Conservation (phyloP, 805 yeast genomes). For the Yarrowia divulgata region DNA sequence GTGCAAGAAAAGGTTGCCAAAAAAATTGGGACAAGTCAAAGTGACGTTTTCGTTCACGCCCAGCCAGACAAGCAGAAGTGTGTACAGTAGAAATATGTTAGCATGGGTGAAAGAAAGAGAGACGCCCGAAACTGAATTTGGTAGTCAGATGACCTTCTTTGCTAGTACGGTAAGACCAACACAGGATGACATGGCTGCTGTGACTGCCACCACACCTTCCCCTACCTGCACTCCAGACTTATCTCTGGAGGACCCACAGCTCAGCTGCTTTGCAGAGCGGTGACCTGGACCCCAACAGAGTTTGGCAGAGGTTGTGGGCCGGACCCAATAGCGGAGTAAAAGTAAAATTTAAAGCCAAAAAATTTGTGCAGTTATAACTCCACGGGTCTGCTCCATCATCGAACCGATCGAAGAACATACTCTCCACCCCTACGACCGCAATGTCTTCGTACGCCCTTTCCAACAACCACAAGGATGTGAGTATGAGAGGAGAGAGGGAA, state of each 20-base stretch:
- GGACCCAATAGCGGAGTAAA: conserved; percentile 20
- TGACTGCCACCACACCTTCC: too few relatives aligned
- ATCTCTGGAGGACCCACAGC: conserved; percentile 29
- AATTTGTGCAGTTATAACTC: conserved; percentile 37
- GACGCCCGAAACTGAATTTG: too few relatives aligned
- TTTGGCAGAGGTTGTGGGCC: not conserved
- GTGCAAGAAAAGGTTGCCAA: too few relatives aligned
- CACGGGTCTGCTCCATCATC: conserved; percentile 19
- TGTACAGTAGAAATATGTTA: not conserved
- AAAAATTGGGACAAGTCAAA: conserved; percentile 21
- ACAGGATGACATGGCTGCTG: too few relatives aligned
- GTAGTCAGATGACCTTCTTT: too few relatives aligned
- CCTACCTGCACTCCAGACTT: conserved; percentile 20
- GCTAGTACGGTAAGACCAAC: too few relatives aligned
- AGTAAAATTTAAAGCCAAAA: conserved; percentile 31
- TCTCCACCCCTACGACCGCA: not conserved
- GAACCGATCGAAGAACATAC: not conserved
- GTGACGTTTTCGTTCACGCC: conserved; percentile 28
- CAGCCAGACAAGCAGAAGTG: not conserved
- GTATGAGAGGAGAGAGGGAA: conserved; percentile 18
- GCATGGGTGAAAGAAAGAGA: not conserved
- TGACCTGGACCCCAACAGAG: conserved; percentile 38
- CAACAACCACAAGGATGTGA: conserved; percentile 48
- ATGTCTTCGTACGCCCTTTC: conserved; percentile 49
- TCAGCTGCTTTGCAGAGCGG: conserved; percentile 32